Conservation (phyloP, 1,139 yeast genomes). For the Saccharomyces hybrid region DNA sequence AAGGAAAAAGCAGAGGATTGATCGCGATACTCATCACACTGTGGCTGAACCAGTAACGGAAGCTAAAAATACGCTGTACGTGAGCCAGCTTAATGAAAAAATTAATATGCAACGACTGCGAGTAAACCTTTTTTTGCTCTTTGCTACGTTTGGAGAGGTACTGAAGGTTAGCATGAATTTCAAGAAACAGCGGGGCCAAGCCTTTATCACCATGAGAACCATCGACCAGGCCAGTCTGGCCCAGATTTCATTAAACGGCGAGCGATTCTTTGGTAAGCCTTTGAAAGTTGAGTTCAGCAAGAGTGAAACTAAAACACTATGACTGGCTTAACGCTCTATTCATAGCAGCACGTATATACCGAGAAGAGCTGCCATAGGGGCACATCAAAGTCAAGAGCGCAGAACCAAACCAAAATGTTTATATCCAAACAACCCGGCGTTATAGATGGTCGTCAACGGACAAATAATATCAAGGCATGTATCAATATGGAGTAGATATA, state of each 20-base stretch:
- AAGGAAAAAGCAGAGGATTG: neutral
- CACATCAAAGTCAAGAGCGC: neutral
- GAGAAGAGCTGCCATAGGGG: neutral
- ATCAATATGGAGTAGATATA: neutral
- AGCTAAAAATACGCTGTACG: constrained; percentile 25
- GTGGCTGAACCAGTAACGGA: neutral
- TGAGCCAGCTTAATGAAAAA: constrained; percentile 23
- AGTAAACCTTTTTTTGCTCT: constrained; percentile 24
- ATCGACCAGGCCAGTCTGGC: constrained; percentile 30
- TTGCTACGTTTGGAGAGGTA: constrained; percentile 31
- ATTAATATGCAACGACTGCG: constrained; percentile 18
- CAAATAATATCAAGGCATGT: neutral
- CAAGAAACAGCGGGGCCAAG: constrained; percentile 24
- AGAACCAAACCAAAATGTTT: neutral
- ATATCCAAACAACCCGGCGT: neutral
- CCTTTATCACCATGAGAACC: constrained; percentile 24
- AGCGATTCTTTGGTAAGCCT: constrained; percentile 23
- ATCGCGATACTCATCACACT: constrained; percentile 23
- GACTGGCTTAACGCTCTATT: neutral
- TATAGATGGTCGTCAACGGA: neutral
- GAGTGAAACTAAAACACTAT: constrained; percentile 10
- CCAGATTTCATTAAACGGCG: constrained; percentile 21
- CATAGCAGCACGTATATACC: neutral
- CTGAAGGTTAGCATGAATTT: constrained; percentile 20
- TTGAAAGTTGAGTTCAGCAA: constrained; percentile 22